A percentile compares a stretch with the other conserved stretches of the same genome.
Conservation (phyloP, 805 yeast species). For the Kodamaea kakaduensis region DNA sequence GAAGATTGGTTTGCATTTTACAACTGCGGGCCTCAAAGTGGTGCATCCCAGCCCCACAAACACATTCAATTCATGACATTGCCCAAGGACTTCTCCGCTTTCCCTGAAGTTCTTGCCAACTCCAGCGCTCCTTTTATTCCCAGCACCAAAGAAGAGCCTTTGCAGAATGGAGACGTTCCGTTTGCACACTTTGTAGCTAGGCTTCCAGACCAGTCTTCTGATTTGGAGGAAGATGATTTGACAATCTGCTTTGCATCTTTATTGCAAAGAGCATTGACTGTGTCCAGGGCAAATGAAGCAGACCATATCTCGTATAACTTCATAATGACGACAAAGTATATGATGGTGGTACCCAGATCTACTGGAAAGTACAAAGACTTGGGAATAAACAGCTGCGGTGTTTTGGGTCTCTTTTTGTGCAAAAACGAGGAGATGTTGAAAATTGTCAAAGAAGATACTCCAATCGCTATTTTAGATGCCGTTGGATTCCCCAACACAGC, state of each 20-base stretch:
- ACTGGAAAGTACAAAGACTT: conserved; percentile 47
- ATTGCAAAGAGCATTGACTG: conserved; percentile 66
- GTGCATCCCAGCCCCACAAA: conserved; percentile 93
- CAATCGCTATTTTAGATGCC: conserved; percentile 50
- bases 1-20: conserved; percentile 73
- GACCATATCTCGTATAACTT: conserved; percentile 70
- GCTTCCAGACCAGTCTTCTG: conserved; percentile 35
- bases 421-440: conserved; percentile 57
- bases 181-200: conserved; percentile 84
- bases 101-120: conserved; percentile 47
- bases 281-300: conserved; percentile 49
- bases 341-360: conserved; percentile 82
- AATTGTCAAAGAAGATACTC: conserved; percentile 45
- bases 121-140: conserved; percentile 54
- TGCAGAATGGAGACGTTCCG: conserved; percentile 56
- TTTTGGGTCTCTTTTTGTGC: conserved; percentile 72
- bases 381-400: conserved; percentile 79
- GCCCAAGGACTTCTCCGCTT: conserved; percentile 55
- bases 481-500: conserved; percentile 66
- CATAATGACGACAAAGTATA: conserved; percentile 75
- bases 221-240: conserved; percentile 50
- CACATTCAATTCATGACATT: conserved; percentile 82
- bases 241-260: conserved; percentile 69
- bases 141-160: conserved; percentile 49
- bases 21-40: conserved; percentile 84